Evolutionary conservation across 495 filamentous ascomycete species (phyloP).

Genomic region (Aspergillus haitiensis): DNA sequence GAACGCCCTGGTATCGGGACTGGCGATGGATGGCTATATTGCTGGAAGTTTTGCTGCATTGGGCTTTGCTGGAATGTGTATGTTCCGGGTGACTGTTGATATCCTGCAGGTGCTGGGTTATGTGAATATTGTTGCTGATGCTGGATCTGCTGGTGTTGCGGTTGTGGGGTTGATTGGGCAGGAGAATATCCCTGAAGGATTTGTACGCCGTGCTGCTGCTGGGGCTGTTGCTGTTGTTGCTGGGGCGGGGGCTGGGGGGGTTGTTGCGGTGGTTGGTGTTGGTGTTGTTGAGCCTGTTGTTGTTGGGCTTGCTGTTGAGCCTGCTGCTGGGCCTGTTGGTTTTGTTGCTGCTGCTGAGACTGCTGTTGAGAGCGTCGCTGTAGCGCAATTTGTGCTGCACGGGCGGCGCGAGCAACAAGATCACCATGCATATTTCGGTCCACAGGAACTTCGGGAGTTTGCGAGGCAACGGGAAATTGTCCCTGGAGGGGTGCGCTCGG

Average conservation of each 20-base stretch:
- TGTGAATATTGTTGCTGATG: constrained; percentile 42
- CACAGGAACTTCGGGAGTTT: constrained; percentile 41
- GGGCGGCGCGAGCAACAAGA: constrained; percentile 53
- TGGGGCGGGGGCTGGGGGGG: constrained; percentile 23
- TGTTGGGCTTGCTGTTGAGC: constrained; percentile 20
- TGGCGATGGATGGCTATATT: constrained; percentile 45
- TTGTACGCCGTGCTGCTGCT: constrained; percentile 28
- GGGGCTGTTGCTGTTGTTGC: constrained; percentile 27
- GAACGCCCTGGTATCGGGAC: constrained; percentile 36
- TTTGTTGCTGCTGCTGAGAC: constrained; percentile 42
- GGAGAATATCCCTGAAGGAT: constrained; percentile 24
- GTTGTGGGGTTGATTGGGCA: constrained; percentile 27
- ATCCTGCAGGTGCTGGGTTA: constrained; percentile 42
- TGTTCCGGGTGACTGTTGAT: constrained; percentile 36
- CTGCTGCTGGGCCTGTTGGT: constrained; percentile 14
- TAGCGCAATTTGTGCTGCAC: constrained; percentile 55
- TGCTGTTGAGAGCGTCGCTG: constrained; percentile 48
- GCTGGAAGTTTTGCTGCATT: constrained; percentile 46
- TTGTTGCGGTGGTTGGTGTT: constrained; percentile 25
- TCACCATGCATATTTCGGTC: constrained; percentile 53
- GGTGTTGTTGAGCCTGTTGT: constrained; percentile 31
- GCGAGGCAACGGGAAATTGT: constrained; percentile 47
- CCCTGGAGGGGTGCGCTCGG: constrained; percentile 45
- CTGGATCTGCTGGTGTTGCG: constrained; percentile 33
- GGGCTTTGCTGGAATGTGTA: constrained; percentile 46